Conservation (phyloP, 768 basidiomycete species). For the Tricholoma terreum region DNA sequence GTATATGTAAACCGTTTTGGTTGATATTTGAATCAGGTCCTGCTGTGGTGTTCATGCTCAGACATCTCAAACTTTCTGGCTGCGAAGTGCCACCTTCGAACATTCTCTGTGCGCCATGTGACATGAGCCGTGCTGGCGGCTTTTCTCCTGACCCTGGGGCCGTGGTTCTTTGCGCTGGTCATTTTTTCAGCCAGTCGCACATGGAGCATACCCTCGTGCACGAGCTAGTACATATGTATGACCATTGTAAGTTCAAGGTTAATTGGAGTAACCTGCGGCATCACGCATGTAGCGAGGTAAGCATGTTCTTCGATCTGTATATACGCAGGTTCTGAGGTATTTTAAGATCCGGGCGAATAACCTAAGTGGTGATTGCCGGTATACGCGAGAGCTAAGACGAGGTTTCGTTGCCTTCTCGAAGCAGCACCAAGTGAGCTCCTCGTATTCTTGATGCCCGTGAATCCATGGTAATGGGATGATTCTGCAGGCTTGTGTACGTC, state of each 20-base stretch:
- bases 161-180: conserved; percentile 82
- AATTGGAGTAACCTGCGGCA: conserved; percentile 89
- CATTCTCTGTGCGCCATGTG: conserved; percentile 84
- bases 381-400: conserved; percentile 74
- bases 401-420: conserved; percentile 82
- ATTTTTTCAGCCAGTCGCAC: conserved; percentile 76
- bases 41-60: conserved; percentile 84
- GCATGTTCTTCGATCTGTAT: conserved; percentile 17
- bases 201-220: conserved; percentile 94
- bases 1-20: neutral
- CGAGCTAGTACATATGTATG: conserved; percentile 93
- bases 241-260: conserved; percentile 92
- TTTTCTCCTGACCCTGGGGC: conserved; percentile 77
- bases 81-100: conserved; percentile 69
- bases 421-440: conserved; percentile 77
- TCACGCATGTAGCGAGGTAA: conserved; percentile 95
- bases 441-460: conserved; percentile 5
- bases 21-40: conserved; percentile 54
- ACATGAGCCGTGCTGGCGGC: conserved; percentile 68
- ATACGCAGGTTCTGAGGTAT: conserved; percentile 1
- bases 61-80: conserved; percentile 78
- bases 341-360: conserved; percentile 91
- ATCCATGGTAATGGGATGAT: neutral
- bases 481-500: conserved; percentile 80
- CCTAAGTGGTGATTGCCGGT: conserved; percentile 90